Evolutionary conservation across 345 rosid genomes (phyloP).

Genomic region (Arabidopsis arenosa): DNA sequence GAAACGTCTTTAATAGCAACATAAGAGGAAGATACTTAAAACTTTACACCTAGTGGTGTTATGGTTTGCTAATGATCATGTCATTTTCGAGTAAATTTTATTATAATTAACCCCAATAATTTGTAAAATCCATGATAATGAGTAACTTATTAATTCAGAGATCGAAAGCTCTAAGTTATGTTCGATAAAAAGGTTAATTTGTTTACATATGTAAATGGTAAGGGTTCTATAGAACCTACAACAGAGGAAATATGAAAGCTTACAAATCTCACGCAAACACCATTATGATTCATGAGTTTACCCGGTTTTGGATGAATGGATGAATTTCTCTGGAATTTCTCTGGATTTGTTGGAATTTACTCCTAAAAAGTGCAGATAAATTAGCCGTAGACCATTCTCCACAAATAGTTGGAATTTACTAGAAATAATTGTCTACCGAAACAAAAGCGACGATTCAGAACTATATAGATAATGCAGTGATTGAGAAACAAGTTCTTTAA

Average conservation of each 20-base stretch:
- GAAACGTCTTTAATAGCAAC: background rate
- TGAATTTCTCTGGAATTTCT: no score
- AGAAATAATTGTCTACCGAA: slow-evolving; percentile 74
- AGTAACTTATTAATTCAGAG: background rate
- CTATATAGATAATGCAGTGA: background rate
- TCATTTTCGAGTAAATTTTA: background rate
- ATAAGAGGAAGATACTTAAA: background rate
- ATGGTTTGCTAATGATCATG: background rate
- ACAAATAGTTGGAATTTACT: no score
- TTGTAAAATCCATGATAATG: slow-evolving; percentile 31
- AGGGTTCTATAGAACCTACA: background rate
- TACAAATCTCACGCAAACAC: background rate
- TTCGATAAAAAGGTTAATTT: background rate
- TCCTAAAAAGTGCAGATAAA: slow-evolving; percentile 76
- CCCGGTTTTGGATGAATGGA: slow-evolving; percentile 45
- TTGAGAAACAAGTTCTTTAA: background rate
- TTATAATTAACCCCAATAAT: background rate
- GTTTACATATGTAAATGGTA: background rate
- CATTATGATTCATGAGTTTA: slow-evolving; percentile 1
- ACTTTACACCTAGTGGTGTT: background rate
- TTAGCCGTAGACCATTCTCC: slow-evolving; percentile 63
- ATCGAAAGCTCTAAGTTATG: background rate
- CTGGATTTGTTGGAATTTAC: slow-evolving; percentile 61
- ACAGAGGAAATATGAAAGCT: background rate
- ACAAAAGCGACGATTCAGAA: background rate